These are phyloP conservation scores for Psilocybe subaeruginosa DNA, from an alignment of 768 basidiomycete genomes.

Conservation along the genomic window DNA sequence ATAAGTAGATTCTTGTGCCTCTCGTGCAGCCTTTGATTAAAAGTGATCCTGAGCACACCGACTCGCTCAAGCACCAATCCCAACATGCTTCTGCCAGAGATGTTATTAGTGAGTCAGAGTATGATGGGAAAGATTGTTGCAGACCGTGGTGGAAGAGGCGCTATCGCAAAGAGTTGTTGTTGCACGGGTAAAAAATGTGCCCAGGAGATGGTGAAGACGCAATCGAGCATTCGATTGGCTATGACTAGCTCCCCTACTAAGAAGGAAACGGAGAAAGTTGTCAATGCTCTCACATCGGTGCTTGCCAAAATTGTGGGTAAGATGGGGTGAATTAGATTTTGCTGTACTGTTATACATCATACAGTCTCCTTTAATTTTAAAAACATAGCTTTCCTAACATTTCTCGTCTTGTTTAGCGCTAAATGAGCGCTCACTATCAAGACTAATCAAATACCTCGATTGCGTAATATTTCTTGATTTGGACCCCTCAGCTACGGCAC, in stretches of 20 bases:
- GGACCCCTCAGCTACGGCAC: no score
- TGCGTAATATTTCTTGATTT: no score
- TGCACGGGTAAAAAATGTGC: slow-evolving; percentile 83
- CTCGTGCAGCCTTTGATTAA: slow-evolving; percentile 65
- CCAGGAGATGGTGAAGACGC: slow-evolving; percentile 81
- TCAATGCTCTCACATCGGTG: slow-evolving; percentile 71
- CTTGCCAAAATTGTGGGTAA: slow-evolving; percentile 73
- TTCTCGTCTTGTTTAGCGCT: no score
- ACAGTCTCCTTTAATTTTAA: no score
- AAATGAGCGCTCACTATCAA: no score
- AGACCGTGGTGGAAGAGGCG: slow-evolving; percentile 91
- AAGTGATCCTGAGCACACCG: slow-evolving; percentile 37
- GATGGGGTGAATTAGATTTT: slow-evolving; percentile 38
- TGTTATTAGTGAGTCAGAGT: no score
- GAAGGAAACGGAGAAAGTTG: slow-evolving; percentile 94
- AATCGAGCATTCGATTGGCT: slow-evolving; percentile 84
- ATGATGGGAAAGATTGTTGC: slow-evolving; percentile 71
- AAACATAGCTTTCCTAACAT: no score
- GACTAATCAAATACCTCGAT: no score
- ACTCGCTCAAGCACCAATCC: no score
- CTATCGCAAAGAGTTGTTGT: slow-evolving; percentile 82
- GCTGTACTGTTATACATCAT: no score
- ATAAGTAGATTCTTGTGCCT: slow-evolving; percentile 92
- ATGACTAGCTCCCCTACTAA: slow-evolving; percentile 76
- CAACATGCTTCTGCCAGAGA: no score